Base-by-base conservation (phyloP, 1,284 basidiomycete species). In the Schizopora paradoxa region DNA sequence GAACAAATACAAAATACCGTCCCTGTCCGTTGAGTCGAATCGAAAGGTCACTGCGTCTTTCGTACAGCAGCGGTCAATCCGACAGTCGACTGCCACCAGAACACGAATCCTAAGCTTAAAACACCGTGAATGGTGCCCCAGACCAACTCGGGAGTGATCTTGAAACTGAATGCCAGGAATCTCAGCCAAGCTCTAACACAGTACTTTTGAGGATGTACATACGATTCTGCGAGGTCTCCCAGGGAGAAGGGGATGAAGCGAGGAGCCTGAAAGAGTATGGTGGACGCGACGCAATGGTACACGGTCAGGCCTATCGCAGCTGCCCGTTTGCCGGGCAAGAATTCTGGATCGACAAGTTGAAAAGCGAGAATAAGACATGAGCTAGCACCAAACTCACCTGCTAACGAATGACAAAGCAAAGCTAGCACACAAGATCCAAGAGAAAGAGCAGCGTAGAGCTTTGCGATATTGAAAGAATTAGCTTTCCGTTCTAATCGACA, bases 281-380 rank as follows among this genome's bases (percentile, higher is more conserved):
- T 87, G 1, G 86, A 87, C 29, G 74, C 74, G 21, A 82, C 66
- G 53, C 73, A 80, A 60, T 91, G 89, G 61, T 91, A 91, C 8
- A 90, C 57, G 49, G 84, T 80, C 4, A 91, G 72, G 10, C 72
- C 77, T 40, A 91, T 79, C 0, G 85, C 88, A 2, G 88, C 65
- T 0, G 86, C 89, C 13, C 88, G 78, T 65, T 91, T 91, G 6
- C 87, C 86, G 0, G 89, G 89, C 3, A 91, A 66, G 62, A 86
- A 89, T 56, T 91, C 88, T 79, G 49, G 19, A 25, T 29, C n/a
- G 35, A n/a, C 41, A n/a, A n/a, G 23, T 13, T 44, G 25, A 25
- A 21, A 42, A 22, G 41, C 26, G 44, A 32, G 31, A 18, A 16
- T 25, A 23, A 37, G 3, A 27, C 13, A 19, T 18, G 23, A 38